Conservation (phyloP, 208 protist species). For the Leishmania martiniquensis region DNA sequence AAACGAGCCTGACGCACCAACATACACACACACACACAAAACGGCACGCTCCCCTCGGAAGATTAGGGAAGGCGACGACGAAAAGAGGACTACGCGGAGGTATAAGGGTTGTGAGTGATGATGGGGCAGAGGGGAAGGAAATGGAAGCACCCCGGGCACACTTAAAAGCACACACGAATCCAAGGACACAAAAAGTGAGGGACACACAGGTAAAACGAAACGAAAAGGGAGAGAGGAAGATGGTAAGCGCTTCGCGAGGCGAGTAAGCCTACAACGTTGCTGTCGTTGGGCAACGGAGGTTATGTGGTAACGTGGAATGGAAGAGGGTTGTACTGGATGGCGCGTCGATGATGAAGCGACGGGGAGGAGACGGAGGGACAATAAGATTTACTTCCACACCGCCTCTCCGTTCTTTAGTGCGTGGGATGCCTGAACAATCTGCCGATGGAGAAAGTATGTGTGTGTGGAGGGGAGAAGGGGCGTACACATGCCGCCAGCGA, state of each 20-base stretch:
- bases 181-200: conserved; percentile 3
- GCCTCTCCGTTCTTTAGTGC: neutral
- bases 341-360: neutral
- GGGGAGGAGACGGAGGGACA: neutral
- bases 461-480: no score
- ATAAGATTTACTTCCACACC: neutral
- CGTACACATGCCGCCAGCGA: neutral
- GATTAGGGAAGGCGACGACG: neutral
- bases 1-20: neutral
- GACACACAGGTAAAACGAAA: no score
- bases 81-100: neutral
- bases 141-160: neutral
- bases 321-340: neutral
- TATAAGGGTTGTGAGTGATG: neutral
- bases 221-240: neutral
- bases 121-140: conserved; percentile 9
- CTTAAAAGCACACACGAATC: neutral
- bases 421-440: neutral
- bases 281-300: neutral
- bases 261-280: neutral
- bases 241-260: neutral
- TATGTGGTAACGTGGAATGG: neutral
- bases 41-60: neutral
- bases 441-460: no score
- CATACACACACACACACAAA: neutral